These are phyloP conservation scores for Trichosporon sp. DNA, from an alignment of 1,284 basidiomycete genomes.

Conservation along the genomic window DNA sequence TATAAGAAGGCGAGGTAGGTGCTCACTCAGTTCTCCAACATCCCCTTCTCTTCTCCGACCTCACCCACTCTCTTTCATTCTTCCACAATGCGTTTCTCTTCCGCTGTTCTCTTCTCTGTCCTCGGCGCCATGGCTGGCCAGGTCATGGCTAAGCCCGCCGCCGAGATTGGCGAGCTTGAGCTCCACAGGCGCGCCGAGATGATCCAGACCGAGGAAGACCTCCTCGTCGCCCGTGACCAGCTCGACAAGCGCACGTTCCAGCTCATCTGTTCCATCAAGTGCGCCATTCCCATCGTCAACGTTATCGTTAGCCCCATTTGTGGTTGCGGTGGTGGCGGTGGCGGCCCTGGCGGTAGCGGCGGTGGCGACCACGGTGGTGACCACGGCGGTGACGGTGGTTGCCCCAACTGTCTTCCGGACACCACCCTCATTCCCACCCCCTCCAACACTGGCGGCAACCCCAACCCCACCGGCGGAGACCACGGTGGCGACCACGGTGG, in stretches of 20 bases:
- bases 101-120: not conserved
- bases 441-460: not conserved
- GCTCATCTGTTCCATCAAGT: not conserved
- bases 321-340: not conserved
- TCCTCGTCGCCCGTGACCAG: not conserved
- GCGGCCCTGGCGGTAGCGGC: not conserved
- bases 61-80: not conserved
- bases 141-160: not conserved
- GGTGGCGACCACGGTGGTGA: not conserved
- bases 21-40: not conserved
- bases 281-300: not conserved
- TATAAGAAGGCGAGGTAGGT: not conserved
- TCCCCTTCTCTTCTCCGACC: not conserved
- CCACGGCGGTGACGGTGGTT: not conserved
- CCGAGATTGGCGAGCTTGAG: not conserved
- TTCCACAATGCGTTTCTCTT: not conserved
- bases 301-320: not conserved
- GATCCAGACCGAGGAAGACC: not conserved
- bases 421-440: not conserved
- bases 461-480: not conserved
- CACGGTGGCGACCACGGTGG: not conserved
- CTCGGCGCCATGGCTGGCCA: slow-evolving; percentile 7
- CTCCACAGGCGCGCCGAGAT: not conserved
- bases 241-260: not conserved
- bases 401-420: not conserved